Percentiles rank a stretch among this genome's conserved stretches.
Conservation (phyloP, 2,329 filamentous ascomycete species). For the Penicillium digitatum region DNA sequence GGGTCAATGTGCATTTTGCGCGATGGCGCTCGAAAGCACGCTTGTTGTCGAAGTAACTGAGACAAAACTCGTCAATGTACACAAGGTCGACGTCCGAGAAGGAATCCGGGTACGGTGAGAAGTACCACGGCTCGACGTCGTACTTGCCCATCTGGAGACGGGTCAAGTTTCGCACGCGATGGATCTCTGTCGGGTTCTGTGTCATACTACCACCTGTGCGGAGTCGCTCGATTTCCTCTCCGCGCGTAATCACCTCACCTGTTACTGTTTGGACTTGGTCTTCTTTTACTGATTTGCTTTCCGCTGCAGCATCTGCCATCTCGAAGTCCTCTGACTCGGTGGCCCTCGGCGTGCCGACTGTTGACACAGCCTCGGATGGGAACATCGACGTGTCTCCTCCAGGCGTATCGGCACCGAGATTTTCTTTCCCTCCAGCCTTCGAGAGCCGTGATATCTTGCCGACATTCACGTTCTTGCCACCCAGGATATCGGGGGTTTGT, state of each 20-base stretch:
- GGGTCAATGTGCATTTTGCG: constrained; percentile 81
- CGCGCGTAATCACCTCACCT: constrained; percentile 53
- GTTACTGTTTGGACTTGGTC: constrained; percentile 35
- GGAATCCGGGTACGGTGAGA: constrained; percentile 88
- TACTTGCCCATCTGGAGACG: constrained; percentile 90
- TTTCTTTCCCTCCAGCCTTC: constrained; percentile 59
- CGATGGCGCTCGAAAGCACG: constrained; percentile 83
- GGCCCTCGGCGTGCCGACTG: constrained; percentile 39
- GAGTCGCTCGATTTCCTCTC: constrained; percentile 94
- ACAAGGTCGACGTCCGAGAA: constrained; percentile 87
- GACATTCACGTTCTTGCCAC: constrained; percentile 48
- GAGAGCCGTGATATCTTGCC: constrained; percentile 48
- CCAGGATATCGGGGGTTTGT: constrained; percentile 51
- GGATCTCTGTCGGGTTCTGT: constrained; percentile 95
- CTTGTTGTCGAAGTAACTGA: constrained; percentile 80
- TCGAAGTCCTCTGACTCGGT: constrained; percentile 41
- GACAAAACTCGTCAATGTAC: constrained; percentile 95
- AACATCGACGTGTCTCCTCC: constrained; percentile 30
- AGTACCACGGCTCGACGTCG: constrained; percentile 97
- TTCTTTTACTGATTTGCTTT: constrained; percentile 32
- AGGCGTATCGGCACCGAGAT: constrained; percentile 48
- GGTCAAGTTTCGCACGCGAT: constrained; percentile 89
- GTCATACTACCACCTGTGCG: constrained; percentile 96
- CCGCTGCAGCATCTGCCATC: constrained; percentile 39
- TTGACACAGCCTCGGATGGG: constrained; percentile 36